These are phyloP conservation scores for Penicillium glabrum DNA, from an alignment of 2,329 filamentous ascomycete genomes.

Conservation along the genomic window DNA sequence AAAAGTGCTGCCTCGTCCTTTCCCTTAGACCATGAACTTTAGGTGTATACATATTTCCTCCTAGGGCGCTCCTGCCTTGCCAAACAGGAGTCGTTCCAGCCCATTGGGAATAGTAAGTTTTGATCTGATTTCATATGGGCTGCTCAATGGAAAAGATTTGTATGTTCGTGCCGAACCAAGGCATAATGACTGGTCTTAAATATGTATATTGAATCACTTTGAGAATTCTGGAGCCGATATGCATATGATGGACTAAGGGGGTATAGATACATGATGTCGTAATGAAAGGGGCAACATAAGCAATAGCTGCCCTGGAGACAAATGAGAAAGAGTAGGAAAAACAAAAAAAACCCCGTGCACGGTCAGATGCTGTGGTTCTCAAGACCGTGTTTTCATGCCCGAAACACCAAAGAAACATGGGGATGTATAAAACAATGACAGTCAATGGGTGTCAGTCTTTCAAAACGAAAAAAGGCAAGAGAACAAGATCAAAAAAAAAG, in stretches of 20 bases:
- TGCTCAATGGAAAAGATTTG: background rate
- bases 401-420: conserved; percentile 5
- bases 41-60: background rate
- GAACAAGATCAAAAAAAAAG: background rate
- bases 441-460: background rate
- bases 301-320: background rate
- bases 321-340: background rate
- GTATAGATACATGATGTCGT: conserved; percentile 26
- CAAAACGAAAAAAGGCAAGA: background rate
- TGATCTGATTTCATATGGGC: background rate
- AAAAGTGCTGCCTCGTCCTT: background rate
- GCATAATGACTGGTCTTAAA: background rate
- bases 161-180: background rate
- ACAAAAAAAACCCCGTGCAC: background rate
- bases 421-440: background rate
- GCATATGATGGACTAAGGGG: conserved; percentile 3
- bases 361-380: background rate
- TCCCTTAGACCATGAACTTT: background rate
- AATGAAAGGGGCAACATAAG: conserved; percentile 11
- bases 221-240: background rate
- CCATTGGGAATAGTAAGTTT: background rate
- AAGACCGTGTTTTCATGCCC: conserved; percentile 9
- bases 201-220: background rate
- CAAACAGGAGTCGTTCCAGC: background rate
- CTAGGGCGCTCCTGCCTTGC: background rate